Evolutionary conservation across 768 basidiomycete genomes (phyloP), one percentile per base, ranked within the genome.

Genomic region (Serendipita sp.): DNA sequence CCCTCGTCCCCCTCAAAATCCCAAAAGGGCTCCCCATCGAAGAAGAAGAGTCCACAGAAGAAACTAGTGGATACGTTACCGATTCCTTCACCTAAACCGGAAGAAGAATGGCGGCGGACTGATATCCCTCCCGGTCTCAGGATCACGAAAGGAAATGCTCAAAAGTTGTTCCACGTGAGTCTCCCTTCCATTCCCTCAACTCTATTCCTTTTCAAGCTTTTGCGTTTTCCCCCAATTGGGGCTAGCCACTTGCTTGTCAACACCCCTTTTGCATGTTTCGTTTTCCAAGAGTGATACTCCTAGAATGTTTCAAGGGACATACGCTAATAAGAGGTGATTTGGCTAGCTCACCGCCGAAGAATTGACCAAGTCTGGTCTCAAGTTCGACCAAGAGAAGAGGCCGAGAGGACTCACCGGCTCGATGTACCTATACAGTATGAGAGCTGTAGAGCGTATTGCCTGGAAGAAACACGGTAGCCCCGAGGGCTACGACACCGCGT

Each of bases 381-480:
- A 4, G 24, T 58, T 58, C 30, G 9, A 11, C 4, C 14, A 24
- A 31, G 33, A 34, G 33, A 34, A 58, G 26, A 22, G 53, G n/a
- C 4, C 33, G 13, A n/a, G 53, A 26, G 53, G 33, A n/a, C 24
- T 34, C 3, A 11, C 24, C 22, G 53, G 53, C 11, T 5, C 17
- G 17, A 58, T 58, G 53, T 24, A 30, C 2, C 33, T 58, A 3
- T 58, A 58, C 53, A 24, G 20, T 9, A 58, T 58, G 53, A 24
- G 64, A 5, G 68, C 68, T 41, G 63, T 70, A 9, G 69, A 69
- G 60, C 65, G 64, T 7, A 64, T 63, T 62, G 70, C 70, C 2
- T 70, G 68, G 69, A 63, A 45, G 50, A 71, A 70, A 53, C 67
- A 68, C 56, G 70, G 70, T 3, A 67, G 71, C 20, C 68, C 68